Conservation (phyloP, 305 asterid species). For the Fraxinus nigra region DNA sequence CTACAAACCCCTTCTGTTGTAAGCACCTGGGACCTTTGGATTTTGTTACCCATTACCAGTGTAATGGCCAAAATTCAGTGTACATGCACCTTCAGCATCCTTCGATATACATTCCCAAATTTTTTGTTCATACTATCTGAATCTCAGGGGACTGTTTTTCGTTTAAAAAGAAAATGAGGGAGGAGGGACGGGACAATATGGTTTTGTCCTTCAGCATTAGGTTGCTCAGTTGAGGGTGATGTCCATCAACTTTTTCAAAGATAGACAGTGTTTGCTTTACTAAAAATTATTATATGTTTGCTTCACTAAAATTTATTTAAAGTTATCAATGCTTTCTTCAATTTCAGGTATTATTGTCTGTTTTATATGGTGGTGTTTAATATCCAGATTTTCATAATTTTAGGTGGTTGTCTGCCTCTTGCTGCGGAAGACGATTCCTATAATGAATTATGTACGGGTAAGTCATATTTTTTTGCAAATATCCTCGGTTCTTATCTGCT, state of each 20-base stretch:
- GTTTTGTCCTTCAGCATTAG: not conserved
- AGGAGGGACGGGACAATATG: not conserved
- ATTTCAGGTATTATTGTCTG: slow-evolving; percentile 9
- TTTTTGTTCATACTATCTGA: not conserved
- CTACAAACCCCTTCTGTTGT: not conserved
- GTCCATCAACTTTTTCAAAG: not conserved
- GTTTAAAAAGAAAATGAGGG: not conserved
- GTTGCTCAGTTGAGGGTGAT: not conserved
- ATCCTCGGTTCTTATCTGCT: not conserved
- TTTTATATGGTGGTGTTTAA: slow-evolving; percentile 24
- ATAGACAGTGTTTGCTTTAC: not conserved
- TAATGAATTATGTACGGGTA: slow-evolving; percentile 66
- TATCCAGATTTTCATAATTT: slow-evolving; percentile 24
- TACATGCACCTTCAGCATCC: not conserved
- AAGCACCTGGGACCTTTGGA: not conserved
- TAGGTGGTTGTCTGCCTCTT: slow-evolving; percentile 56
- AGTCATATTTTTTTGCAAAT: slow-evolving; percentile 25
- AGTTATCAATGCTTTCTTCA: not conserved
- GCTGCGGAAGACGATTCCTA: slow-evolving; percentile 64
- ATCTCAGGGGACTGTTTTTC: not conserved
- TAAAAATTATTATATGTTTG: not conserved
- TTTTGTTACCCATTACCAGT: not conserved
- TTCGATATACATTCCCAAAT: not conserved
- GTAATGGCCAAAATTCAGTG: not conserved
- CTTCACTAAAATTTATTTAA: not conserved